These are phyloP conservation scores for Cornus florida DNA, from an alignment of 148 eudicot species.

Conservation along the genomic window DNA sequence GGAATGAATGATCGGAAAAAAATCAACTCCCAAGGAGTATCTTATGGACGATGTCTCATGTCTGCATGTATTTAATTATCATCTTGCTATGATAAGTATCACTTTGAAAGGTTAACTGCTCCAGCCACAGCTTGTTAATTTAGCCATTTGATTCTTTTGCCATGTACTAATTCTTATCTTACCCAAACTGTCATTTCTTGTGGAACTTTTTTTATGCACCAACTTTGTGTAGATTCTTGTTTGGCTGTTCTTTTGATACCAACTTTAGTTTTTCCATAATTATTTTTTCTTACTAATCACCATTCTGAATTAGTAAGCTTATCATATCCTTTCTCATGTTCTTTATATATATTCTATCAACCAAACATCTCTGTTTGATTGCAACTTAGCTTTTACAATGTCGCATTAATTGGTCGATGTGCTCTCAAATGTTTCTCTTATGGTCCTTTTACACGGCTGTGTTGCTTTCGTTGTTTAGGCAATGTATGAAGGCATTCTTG, in stretches of 20 bases:
- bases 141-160: not conserved
- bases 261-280: not conserved
- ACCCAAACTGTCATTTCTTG: not conserved
- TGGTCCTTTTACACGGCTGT: constrained; percentile 1
- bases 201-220: not conserved
- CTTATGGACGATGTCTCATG: not conserved
- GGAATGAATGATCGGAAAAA: not conserved
- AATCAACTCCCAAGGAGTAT: not conserved
- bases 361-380: not conserved
- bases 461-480: constrained; percentile 48
- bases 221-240: not conserved
- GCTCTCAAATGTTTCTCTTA: not conserved
- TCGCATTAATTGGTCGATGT: not conserved
- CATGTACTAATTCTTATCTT: not conserved
- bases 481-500: constrained; percentile 97
- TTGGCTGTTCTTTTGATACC: not conserved
- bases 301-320: not conserved
- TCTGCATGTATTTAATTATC: not conserved
- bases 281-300: not conserved
- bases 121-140: not conserved
- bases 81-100: not conserved
- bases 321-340: not conserved
- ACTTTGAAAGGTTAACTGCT: not conserved
- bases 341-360: not conserved
- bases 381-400: not conserved